phyloP scores from a whole-genome alignment of 176 grass and related monocot genomes.

The Zoysia pacifica region DNA sequence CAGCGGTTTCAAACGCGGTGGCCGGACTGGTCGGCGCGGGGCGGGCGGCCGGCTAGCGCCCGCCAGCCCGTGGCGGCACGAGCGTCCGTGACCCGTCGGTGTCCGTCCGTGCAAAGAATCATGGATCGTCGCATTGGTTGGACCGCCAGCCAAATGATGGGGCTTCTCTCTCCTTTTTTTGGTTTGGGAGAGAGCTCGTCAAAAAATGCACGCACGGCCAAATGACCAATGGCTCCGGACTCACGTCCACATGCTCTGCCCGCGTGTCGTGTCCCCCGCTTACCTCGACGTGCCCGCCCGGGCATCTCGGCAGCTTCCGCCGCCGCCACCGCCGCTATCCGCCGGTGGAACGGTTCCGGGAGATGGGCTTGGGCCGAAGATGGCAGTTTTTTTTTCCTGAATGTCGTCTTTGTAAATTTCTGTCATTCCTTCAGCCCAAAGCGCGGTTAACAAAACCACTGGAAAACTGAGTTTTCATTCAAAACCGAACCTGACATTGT shows the following conservation, averaged over 20 bases:
- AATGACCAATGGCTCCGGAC: not conserved
- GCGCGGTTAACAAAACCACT: too few species aligned
- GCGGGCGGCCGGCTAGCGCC: not conserved
- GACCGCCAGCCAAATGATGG: slow-evolving; percentile 26
- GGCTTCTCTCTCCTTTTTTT: not conserved
- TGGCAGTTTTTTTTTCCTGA: too few species aligned
- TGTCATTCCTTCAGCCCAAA: too few species aligned
- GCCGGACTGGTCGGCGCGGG: slow-evolving; percentile 29
- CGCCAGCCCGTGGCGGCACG: not conserved
- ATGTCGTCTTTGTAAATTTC: too few species aligned
- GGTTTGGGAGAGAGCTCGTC: not conserved
- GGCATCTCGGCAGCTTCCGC: not conserved
- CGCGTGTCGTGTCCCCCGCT: not conserved
- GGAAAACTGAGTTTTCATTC: too few species aligned
- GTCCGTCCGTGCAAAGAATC: slow-evolving; percentile 9
- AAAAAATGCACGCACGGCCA: not conserved
- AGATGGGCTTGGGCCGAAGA: too few species aligned
- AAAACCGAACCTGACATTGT: too few species aligned
- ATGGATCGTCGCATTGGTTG: not conserved
- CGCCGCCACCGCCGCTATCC: too few species aligned
- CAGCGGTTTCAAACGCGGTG: slow-evolving; percentile 14
- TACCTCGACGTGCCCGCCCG: not conserved
- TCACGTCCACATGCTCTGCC: not conserved
- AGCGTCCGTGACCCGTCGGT: slow-evolving; percentile 12
- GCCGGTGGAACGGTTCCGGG: too few species aligned